Evolutionary conservation across 345 rosid genomes (phyloP).

Genomic region (Lepidium africanum): DNA sequence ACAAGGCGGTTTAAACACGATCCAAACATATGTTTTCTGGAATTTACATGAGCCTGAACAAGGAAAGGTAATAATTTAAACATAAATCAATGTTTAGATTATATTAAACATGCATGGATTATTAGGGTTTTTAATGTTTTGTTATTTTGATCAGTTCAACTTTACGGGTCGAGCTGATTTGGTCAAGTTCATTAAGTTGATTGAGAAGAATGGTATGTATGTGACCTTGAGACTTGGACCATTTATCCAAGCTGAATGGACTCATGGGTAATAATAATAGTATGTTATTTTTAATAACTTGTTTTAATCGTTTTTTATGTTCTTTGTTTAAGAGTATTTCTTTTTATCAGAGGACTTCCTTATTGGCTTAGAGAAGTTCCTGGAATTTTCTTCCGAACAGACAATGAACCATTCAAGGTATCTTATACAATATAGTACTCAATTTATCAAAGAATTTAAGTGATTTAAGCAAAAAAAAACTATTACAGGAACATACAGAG

Average conservation of each 20-base stretch:
- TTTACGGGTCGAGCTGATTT: conserved; percentile 68
- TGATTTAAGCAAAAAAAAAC: background rate
- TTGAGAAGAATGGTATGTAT: conserved; percentile 50
- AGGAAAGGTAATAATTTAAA: conserved; percentile 18
- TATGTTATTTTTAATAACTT: background rate
- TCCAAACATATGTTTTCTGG: conserved; percentile 75
- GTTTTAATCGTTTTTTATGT: background rate
- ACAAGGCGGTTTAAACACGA: conserved; percentile 54
- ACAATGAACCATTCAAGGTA: conserved; percentile 68
- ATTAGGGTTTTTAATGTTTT: background rate
- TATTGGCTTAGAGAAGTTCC: conserved; percentile 79
- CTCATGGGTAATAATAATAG: conserved; percentile 57
- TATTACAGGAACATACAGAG: conserved; percentile 48
- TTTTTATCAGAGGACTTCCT: conserved; percentile 56
- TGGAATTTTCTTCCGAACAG: conserved; percentile 52
- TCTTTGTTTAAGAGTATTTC: background rate
- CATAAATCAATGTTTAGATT: background rate
- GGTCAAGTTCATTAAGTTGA: conserved; percentile 67
- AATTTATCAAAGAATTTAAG: background rate
- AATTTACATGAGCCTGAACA: conserved; percentile 50
- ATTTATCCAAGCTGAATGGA: conserved; percentile 96
- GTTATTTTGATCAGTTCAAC: conserved; percentile 34
- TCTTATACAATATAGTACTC: background rate
- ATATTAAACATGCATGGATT: background rate
- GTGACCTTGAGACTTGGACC: conserved; percentile 77